A percentile compares a stretch with the other conserved stretches of the same genome.
Evolutionary conservation across 371 early-diverging fungal species (phyloP).

Genomic region (Vittaforma corneae): DNA sequence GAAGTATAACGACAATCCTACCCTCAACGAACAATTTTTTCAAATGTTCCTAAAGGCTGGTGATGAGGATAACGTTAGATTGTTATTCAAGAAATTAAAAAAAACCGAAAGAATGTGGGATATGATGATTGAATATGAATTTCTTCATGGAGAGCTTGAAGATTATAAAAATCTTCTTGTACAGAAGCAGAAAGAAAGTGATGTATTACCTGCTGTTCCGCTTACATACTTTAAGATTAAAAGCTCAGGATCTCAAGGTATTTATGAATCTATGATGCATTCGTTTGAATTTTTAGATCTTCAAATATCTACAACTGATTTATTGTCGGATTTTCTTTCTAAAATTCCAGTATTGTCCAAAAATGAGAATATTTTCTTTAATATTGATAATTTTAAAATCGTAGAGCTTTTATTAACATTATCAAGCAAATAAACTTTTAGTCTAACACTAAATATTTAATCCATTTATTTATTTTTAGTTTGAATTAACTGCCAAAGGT

Average conservation of each 20-base stretch:
- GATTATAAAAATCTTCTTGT: constrained; percentile 26
- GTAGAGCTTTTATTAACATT: neutral
- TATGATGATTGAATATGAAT: constrained; percentile 32
- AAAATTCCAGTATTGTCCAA: neutral
- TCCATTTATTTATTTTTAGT: too few species aligned
- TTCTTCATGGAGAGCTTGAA: constrained; percentile 15
- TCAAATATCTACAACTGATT: neutral
- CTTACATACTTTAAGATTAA: neutral
- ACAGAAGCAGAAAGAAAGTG: constrained; percentile 10
- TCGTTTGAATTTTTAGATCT: neutral
- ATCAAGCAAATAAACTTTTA: too few species aligned
- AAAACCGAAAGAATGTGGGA: constrained; percentile 36
- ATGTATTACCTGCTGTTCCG: constrained; percentile 2
- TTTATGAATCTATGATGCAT: neutral
- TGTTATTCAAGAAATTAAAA: constrained; percentile 20
- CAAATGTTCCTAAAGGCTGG: constrained; percentile 20
- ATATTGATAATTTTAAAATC: neutral
- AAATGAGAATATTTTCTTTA: neutral
- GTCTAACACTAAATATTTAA: too few species aligned
- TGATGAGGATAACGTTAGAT: constrained; percentile 19
- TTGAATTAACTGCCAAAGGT: constrained; percentile 47
- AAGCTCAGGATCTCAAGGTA: neutral
- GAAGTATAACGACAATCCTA: constrained; percentile 5
- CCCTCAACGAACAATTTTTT: constrained; percentile 30
- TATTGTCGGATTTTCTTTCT: neutral